A percentile compares a stretch with the other conserved stretches of the same genome.
phyloP scores from a whole-genome alignment of 2,329 filamentous ascomycete species.

The Pyricularia sp. region DNA sequence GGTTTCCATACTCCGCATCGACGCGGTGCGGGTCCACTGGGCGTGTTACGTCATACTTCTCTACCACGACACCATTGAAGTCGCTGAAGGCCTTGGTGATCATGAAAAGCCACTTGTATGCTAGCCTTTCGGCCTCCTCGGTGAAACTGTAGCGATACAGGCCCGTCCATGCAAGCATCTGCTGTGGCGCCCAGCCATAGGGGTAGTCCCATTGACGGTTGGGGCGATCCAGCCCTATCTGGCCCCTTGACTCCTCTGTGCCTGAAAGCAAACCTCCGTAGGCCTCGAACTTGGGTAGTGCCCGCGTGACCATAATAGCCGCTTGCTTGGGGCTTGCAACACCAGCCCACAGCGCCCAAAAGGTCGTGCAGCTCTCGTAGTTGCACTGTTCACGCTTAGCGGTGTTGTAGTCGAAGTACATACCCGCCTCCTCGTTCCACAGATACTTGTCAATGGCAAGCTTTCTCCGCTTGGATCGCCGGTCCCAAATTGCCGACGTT shows the following conservation, averaged over 20 bases:
- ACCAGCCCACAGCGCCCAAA: constrained; percentile 96
- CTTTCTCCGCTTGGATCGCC: constrained; percentile 73
- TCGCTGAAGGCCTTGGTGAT: constrained; percentile 97
- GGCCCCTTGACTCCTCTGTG: constrained; percentile 76
- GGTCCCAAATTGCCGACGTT: constrained; percentile 80
- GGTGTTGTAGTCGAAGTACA: constrained; percentile 98
- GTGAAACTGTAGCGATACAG: constrained; percentile 83
- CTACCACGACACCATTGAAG: constrained; percentile 94
- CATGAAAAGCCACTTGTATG: constrained; percentile 98
- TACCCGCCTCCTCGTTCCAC: constrained; percentile 83
- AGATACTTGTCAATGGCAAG: constrained; percentile 80
- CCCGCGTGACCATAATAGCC: constrained; percentile 65
- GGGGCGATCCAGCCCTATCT: constrained; percentile 65
- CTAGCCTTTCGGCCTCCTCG: constrained; percentile 75
- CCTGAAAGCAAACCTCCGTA: constrained; percentile 81
- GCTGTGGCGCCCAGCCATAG: constrained; percentile 96
- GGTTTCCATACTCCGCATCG: constrained; percentile 95
- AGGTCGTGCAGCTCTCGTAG: constrained; percentile 87
- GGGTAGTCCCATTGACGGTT: constrained; percentile 98
- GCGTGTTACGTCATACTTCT: constrained; percentile 95
- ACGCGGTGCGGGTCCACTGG: constrained; percentile 85
- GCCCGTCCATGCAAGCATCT: constrained; percentile 95
- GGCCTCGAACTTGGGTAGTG: constrained; percentile 76
- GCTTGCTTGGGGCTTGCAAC: constrained; percentile 77
- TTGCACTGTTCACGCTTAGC: constrained; percentile 63